Evolutionary conservation across 2,329 filamentous ascomycete genomes (phyloP), one percentile per base, ranked within the genome.

Genomic region (Neofusicoccum kwambonambiense): DNA sequence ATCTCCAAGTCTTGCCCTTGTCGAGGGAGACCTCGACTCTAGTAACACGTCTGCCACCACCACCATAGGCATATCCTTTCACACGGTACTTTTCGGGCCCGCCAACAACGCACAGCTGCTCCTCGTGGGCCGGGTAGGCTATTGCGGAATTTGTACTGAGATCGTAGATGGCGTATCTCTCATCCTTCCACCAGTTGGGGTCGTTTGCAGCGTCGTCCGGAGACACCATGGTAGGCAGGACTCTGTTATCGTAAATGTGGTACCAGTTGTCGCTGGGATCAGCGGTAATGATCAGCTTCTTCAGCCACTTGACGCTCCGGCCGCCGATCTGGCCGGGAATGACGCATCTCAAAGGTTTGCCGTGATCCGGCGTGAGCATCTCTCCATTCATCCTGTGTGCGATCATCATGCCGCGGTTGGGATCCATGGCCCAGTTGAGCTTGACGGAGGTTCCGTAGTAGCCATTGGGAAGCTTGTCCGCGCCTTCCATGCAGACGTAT

Each of bases 311-410:
- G 37, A 97, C 93, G 75, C 92, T 96, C 68, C 93, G 85, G 0
- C 93, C 93, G 39, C 93, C 93, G 67, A 97, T 97, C 76, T 96
- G 92, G 0, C 93, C 93, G 0, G 93, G 93, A 3, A 97, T 90
- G 7, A 97, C 88, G 6, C 89, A 88, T 67, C 93, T 84, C 47
- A 97, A 78, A 0, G 93, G 93, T 69, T 90, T 90, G 17, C 93
- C 93, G 70, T 97, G 93, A 73, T 97, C 93, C 0, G 92, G 92
- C 52, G 86, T 83, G 4, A 97, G 83, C 65, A 83, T 79, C 72
- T 93, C 90, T 51, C 93, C 93, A 68, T 97, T 97, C 92, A 97
- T 96, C 73, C 87, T 90, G 76, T 96, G 89, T 2, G 93, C 91
- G 12, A 97, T 82, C 87, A 97, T 89, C 72, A 97, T 90, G 6